Conservation (phyloP, 2,329 filamentous ascomycete genomes). For the Paramyrothecium roridum region DNA sequence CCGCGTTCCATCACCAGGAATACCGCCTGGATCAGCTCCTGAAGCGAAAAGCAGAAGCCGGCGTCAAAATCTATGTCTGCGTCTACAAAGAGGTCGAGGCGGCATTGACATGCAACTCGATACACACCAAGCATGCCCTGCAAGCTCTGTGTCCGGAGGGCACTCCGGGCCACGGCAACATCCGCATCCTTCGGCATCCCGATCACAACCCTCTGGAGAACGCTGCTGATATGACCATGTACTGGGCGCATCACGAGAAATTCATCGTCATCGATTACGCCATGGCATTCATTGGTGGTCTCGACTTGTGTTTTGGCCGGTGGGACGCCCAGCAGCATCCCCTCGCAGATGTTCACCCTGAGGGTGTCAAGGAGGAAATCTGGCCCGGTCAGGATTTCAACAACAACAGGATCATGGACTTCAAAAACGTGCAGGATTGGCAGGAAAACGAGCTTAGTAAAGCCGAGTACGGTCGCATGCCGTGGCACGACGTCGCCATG, state of each 20-base stretch:
- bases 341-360: slow-evolving; percentile 83
- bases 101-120: slow-evolving; percentile 86
- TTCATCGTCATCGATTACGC: slow-evolving; percentile 93
- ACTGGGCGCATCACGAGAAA: slow-evolving; percentile 98
- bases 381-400: slow-evolving; percentile 98
- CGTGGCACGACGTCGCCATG: slow-evolving; percentile 97
- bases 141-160: slow-evolving; percentile 78
- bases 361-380: slow-evolving; percentile 75
- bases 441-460: slow-evolving; percentile 91
- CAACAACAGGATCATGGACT: slow-evolving; percentile 96
- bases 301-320: slow-evolving; percentile 93
- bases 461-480: slow-evolving; percentile 90
- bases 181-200: slow-evolving; percentile 83
- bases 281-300: slow-evolving; percentile 86
- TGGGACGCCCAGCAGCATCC: slow-evolving; percentile 89
- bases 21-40: slow-evolving; percentile 84
- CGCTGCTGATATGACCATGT: slow-evolving; percentile 92
- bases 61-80: slow-evolving; percentile 90
- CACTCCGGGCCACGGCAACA: slow-evolving; percentile 80
- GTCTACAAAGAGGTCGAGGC: slow-evolving; percentile 88
- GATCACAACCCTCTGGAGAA: slow-evolving; percentile 96
- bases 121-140: slow-evolving; percentile 86
- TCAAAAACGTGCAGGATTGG: slow-evolving; percentile 87
- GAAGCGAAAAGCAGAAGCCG: slow-evolving; percentile 84
- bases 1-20: slow-evolving; percentile 77